Percentiles rank a stretch among this genome's conserved stretches.
These are phyloP conservation scores for Westerdykella aurantiaca DNA, from an alignment of 2,329 filamentous ascomycete species.

Conservation along the genomic window DNA sequence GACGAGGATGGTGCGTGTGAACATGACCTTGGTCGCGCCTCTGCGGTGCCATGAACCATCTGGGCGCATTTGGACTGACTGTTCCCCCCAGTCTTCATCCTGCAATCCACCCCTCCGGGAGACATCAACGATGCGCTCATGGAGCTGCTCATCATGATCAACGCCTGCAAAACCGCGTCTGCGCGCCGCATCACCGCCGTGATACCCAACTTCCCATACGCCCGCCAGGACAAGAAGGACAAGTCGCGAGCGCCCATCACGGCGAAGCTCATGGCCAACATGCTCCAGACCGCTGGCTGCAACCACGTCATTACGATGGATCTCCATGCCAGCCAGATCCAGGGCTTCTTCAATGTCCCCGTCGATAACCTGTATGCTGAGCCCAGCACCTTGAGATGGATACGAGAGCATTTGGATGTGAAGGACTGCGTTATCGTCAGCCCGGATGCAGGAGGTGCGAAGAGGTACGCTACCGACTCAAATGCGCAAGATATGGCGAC, in stretches of 20 bases:
- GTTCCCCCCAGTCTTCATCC: conserved; percentile 67
- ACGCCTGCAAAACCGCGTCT: conserved; percentile 80
- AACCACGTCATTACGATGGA: conserved; percentile 96
- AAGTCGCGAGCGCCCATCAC: conserved; percentile 93
- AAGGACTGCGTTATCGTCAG: conserved; percentile 89
- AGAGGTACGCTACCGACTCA: conserved; percentile 52
- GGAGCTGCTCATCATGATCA: conserved; percentile 98
- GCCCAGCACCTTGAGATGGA: conserved; percentile 86
- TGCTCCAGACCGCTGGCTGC: conserved; percentile 91
- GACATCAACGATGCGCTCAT: conserved; percentile 98
- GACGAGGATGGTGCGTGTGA: conserved; percentile 74
- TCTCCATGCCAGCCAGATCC: conserved; percentile 86
- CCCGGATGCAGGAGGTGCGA: conserved; percentile 90
- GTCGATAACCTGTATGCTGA: conserved; percentile 86
- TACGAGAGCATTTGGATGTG: conserved; percentile 74
- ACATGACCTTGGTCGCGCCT: neutral
- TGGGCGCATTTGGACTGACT: conserved; percentile 16
- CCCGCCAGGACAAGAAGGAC: conserved; percentile 96
- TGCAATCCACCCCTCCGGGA: conserved; percentile 89
- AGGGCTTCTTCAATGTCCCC: conserved; percentile 88
- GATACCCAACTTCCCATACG: conserved; percentile 94
- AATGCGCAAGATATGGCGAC: neutral
- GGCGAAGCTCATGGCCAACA: conserved; percentile 92
- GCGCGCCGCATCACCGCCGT: conserved; percentile 92
- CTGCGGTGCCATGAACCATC: neutral